These are phyloP conservation scores for Aurifilum marmelostoma DNA, from an alignment of 2,329 filamentous ascomycete species.

Conservation along the genomic window DNA sequence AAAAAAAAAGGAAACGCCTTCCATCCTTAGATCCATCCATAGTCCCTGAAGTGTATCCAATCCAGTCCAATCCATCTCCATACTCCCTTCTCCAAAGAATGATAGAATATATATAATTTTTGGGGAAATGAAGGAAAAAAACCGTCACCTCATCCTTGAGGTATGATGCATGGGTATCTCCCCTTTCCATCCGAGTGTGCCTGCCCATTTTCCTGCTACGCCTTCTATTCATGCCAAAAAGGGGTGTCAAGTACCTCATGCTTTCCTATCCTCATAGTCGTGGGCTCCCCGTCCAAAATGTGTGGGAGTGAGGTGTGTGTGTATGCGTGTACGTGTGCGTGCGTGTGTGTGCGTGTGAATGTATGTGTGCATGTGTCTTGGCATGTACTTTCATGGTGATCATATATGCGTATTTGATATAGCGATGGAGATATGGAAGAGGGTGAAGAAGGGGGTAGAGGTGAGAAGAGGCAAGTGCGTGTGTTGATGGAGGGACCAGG, in stretches of 20 bases:
- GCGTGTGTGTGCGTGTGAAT: slow-evolving; percentile 15
- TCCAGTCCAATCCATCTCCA: background rate
- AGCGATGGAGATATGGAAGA: background rate
- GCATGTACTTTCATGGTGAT: slow-evolving; percentile 16
- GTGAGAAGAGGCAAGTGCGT: too few species aligned
- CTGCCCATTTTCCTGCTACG: slow-evolving; percentile 18
- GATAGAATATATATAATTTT: background rate
- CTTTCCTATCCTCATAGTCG: slow-evolving; percentile 16
- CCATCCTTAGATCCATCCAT: background rate
- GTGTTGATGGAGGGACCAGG: background rate
- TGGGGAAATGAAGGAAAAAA: background rate
- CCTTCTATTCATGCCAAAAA: slow-evolving; percentile 21
- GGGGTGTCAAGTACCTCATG: slow-evolving; percentile 7
- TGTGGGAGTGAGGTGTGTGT: slow-evolving; percentile 13
- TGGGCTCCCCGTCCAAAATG: slow-evolving; percentile 10
- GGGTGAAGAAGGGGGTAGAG: too few species aligned
- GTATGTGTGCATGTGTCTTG: background rate
- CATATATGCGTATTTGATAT: background rate
- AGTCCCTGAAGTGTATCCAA: background rate
- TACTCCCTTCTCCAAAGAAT: slow-evolving; percentile 6
- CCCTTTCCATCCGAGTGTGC: slow-evolving; percentile 17
- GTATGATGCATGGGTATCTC: slow-evolving; percentile 19
- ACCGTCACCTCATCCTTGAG: slow-evolving; percentile 17
- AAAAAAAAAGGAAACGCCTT: background rate
- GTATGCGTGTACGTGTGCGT: background rate